Evolutionary conservation across 2,329 filamentous ascomycete genomes (phyloP).

Genomic region (Talaromyces verruculosus): DNA sequence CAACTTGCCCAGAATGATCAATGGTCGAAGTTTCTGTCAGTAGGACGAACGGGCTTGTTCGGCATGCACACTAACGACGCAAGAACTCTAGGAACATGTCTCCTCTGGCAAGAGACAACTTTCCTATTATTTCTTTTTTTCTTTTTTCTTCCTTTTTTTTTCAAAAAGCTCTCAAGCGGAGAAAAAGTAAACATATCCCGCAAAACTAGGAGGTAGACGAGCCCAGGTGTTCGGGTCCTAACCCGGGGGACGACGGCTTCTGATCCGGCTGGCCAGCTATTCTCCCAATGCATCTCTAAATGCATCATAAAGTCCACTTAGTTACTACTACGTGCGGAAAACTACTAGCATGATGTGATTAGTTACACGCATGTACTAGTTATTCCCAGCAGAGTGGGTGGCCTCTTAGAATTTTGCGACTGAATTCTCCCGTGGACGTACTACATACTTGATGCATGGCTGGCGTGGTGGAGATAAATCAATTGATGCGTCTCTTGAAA

Average conservation of each 20-base stretch:
- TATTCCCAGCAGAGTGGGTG: slow-evolving; percentile 9
- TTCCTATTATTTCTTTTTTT: neutral
- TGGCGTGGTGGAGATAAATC: neutral
- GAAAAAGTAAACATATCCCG: neutral
- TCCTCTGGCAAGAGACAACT: neutral
- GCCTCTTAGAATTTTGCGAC: neutral
- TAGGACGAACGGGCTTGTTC: neutral
- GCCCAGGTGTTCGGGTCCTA: slow-evolving; percentile 20
- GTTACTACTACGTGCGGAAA: neutral
- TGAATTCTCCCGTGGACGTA: neutral
- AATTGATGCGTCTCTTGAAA: neutral
- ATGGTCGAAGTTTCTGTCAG: neutral
- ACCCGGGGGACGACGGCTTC: neutral
- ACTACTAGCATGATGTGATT: neutral
- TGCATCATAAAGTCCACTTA: neutral
- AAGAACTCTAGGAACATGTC: neutral
- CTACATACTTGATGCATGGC: neutral
- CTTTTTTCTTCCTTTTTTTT: neutral
- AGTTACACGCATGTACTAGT: slow-evolving; percentile 1
- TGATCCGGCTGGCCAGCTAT: slow-evolving; percentile 2
- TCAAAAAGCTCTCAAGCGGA: neutral
- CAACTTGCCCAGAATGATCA: neutral
- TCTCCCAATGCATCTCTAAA: slow-evolving; percentile 7
- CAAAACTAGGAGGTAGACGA: neutral
- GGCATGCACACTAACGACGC: neutral